Percentiles rank a stretch among this genome's conserved stretches.
Conservation (phyloP, 805 yeast species). For the Barnettozyma vustinii region DNA sequence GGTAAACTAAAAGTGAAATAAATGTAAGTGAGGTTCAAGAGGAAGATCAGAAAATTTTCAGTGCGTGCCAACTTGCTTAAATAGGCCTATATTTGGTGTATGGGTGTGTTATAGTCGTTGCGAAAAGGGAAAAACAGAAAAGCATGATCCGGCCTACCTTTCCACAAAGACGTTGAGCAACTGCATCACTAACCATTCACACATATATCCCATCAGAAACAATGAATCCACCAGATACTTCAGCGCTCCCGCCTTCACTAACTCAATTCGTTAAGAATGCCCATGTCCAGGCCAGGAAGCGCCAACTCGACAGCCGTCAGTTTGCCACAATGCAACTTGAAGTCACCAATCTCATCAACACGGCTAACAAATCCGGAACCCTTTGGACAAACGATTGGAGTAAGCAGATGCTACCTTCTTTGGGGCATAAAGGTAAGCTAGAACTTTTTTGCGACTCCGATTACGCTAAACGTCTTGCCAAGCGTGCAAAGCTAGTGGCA, state of each 20-base stretch:
- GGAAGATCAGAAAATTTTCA: neutral
- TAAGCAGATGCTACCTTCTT: constrained; percentile 22
- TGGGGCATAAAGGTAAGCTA: constrained; percentile 10
- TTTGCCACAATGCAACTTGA: constrained; percentile 11
- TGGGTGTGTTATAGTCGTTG: neutral
- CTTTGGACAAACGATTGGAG: constrained; percentile 26
- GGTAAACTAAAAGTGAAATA: constrained; percentile 26
- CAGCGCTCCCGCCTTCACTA: constrained; percentile 3
- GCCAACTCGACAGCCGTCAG: constrained; percentile 1
- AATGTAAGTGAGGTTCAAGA: constrained; percentile 19
- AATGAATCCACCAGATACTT: constrained; percentile 7
- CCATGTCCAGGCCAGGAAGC: constrained; percentile 4
- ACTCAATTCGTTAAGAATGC: constrained; percentile 6
- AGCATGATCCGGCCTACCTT: neutral
- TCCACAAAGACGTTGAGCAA: neutral
- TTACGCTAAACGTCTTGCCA: constrained; percentile 3
- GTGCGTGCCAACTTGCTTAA: neutral
- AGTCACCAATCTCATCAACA: constrained; percentile 23
- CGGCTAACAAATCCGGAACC: constrained; percentile 20
- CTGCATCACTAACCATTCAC: neutral
- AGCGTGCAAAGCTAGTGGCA: constrained; percentile 1
- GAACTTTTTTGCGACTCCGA: constrained; percentile 15
- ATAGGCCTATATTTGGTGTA: neutral
- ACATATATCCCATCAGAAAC: neutral
- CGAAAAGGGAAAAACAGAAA: neutral